Evolutionary conservation across 164 flowering plant species (phyloP).

Genomic region (Pachysandra terminalis): DNA sequence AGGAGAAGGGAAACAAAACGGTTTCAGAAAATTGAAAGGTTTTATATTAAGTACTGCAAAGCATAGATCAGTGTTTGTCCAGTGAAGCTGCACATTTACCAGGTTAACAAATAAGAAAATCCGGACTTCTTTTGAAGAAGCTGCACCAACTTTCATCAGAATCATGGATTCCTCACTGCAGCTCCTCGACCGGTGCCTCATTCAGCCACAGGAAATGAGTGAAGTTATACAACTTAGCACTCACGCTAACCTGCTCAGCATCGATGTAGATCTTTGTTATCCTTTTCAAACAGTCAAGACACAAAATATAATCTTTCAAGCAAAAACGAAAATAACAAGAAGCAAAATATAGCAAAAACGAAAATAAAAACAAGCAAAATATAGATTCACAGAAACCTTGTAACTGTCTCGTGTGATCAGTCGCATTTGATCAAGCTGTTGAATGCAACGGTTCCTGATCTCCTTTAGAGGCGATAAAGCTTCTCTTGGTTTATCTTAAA

Average conservation of each 20-base stretch:
- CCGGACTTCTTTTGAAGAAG: no score
- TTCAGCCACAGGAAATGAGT: conserved; percentile 98
- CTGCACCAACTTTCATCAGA: no score
- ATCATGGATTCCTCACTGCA: conserved; percentile 43
- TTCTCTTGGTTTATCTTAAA: conserved; percentile 59
- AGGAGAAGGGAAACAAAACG: no score
- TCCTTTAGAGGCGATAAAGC: conserved; percentile 59
- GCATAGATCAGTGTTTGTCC: no score
- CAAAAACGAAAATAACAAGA: no score
- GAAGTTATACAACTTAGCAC: conserved; percentile 91
- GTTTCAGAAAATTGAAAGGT: no score
- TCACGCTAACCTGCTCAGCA: conserved; percentile 82
- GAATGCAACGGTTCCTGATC: conserved; percentile 72
- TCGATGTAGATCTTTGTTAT: background rate
- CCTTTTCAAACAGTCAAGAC: background rate
- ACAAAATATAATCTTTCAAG: background rate
- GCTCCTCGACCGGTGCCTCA: conserved; percentile 98
- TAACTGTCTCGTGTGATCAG: conserved; percentile 87
- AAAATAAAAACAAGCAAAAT: background rate
- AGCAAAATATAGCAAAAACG: no score
- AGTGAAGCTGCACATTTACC: no score
- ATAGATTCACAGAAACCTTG: background rate
- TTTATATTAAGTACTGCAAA: no score
- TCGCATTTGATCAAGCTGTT: conserved; percentile 86
- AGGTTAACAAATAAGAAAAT: no score